Evolutionary conservation across 768 basidiomycete species (phyloP), one percentile per base, ranked within the genome.

Genomic region (Myochromella boudieri): DNA sequence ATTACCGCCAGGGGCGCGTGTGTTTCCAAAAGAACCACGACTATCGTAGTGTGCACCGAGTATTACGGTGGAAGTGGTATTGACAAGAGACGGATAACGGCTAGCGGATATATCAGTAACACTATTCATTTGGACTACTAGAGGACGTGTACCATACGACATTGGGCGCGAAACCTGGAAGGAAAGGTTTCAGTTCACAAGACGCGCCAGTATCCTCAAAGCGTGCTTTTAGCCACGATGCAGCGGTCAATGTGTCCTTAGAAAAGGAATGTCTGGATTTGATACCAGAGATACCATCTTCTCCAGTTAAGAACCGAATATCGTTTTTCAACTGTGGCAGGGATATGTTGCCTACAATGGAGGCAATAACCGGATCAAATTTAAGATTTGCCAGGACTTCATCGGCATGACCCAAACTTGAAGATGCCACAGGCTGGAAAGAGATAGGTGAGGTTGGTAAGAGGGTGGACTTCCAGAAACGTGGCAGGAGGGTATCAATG

Each of bases 41-140:
- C 87, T 91, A 61, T 97, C 92, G 60, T 95, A 97, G 63, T 95
- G 94, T 2, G 84, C 90, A 46, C 85, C 85, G 42, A 95, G 69
- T 38, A 97, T 71, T 33, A 93, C 80, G 1, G 75, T 83, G 21
- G 82, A 74, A 27, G 72, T 81, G 2, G 82, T 82, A 28, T 83
- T 70, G 34, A 68, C 69, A n/a, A 69, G 66, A 6, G 80, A 64
- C 2, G 70, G 44, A 55, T 89, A 90, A 33, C 79, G 74, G 60
- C 89, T 87, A 55, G 14, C 47, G 37, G 42, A 15, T 6, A 45
- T 12, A 43, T 26, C 37, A 12, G 55, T 25, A 28, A 34, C 17
- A 17, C 26, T 21, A 20, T 28, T n/a, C 28, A 11, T 29, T 34
- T 9, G 25, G 31, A 39, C 44, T 27, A 28, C 22, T 26, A 27